These are phyloP conservation scores for Ogataea polymorpha DNA, from an alignment of 805 yeast species.

Conservation along the genomic window DNA sequence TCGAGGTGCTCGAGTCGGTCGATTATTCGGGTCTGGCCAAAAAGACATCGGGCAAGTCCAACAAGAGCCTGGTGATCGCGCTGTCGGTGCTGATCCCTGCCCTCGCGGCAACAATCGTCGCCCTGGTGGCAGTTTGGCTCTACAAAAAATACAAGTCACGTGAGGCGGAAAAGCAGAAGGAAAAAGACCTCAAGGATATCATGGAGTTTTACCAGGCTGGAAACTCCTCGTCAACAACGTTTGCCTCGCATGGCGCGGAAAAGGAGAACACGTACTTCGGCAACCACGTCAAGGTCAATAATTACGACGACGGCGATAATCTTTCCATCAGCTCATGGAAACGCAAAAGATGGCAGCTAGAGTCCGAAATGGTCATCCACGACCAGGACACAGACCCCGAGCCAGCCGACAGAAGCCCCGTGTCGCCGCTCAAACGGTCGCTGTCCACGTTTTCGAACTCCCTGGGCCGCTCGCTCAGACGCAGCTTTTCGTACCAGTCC, in stretches of 20 bases:
- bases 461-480: constrained; percentile 25
- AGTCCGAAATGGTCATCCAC: constrained; percentile 13
- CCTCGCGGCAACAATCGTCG: constrained; percentile 34
- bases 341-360: constrained; percentile 47
- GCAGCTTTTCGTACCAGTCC: constrained; percentile 30
- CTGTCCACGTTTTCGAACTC: constrained; percentile 29
- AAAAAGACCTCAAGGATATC: constrained; percentile 28
- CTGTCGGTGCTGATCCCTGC: constrained; percentile 45
- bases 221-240: constrained; percentile 23
- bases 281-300: constrained; percentile 26
- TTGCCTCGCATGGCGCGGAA: constrained; percentile 16
- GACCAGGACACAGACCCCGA: not conserved
- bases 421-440: constrained; percentile 22
- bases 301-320: constrained; percentile 39
- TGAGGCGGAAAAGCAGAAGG: constrained; percentile 29
- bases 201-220: constrained; percentile 33
- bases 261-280: constrained; percentile 16
- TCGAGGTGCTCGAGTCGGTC: constrained; percentile 33
- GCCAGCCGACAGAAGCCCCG: not conserved
- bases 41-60: constrained; percentile 10
- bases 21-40: constrained; percentile 29
- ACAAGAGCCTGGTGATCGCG: constrained; percentile 39
- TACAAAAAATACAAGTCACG: constrained; percentile 27
- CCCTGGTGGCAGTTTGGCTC: constrained; percentile 29
- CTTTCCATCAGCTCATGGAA: constrained; percentile 53